Conservation (phyloP, 2,329 filamentous ascomycete species). For the Aspergillus fischeri region DNA sequence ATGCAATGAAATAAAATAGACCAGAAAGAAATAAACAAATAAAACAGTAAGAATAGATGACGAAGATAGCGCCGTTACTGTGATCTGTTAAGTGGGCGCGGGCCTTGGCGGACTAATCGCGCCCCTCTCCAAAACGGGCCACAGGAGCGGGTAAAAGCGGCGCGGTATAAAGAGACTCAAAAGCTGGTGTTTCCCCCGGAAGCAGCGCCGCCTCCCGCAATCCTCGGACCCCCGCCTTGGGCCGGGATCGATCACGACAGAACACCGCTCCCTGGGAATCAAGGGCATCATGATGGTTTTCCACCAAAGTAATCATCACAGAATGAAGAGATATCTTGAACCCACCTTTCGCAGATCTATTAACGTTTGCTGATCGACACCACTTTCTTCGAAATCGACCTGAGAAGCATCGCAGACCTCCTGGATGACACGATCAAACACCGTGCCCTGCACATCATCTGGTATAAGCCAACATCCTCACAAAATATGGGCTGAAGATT, state of each 20-base stretch:
- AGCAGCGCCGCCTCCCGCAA: conserved; percentile 32
- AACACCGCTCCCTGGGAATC: conserved; percentile 20
- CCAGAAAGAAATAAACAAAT: background rate
- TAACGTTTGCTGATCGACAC: conserved; percentile 81
- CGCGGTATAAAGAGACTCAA: conserved; percentile 40
- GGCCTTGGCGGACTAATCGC: conserved; percentile 17
- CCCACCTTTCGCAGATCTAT: conserved; percentile 85
- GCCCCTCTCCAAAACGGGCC: background rate
- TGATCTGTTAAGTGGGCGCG: conserved; percentile 13
- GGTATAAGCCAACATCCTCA: conserved; percentile 25
- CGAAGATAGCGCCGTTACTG: conserved; percentile 2
- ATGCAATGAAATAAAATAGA: conserved; percentile 7
- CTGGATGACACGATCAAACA: conserved; percentile 89
- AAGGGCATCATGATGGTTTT: conserved; percentile 2
- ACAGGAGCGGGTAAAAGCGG: conserved; percentile 28
- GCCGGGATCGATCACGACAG: conserved; percentile 15
- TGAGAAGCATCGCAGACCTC: conserved; percentile 87
- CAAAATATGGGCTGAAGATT: background rate
- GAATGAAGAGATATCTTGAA: conserved; percentile 16
- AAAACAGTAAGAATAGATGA: background rate
- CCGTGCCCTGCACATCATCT: conserved; percentile 54
- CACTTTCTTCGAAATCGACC: conserved; percentile 95
- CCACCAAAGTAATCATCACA: conserved; percentile 11
- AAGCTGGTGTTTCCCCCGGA: conserved; percentile 36
- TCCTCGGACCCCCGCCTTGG: conserved; percentile 28